phyloP scores from a whole-genome alignment of 352 stramenopile species.

The Pythium biforme region DNA sequence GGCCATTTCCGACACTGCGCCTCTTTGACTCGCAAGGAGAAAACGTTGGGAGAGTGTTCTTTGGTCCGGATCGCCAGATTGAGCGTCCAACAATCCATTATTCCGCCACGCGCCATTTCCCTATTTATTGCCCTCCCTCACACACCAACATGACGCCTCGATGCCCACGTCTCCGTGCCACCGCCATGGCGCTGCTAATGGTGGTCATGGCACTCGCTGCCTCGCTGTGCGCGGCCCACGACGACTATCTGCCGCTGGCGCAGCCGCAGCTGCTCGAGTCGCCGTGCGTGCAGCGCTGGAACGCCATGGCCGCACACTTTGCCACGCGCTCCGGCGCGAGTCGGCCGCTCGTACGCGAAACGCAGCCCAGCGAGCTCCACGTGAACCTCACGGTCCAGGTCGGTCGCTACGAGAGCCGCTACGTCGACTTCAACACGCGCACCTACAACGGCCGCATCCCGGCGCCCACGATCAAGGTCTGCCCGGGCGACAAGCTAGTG shows the following conservation, averaged over 20 bases:
- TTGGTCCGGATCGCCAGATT: constrained; percentile 12
- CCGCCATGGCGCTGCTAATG: neutral
- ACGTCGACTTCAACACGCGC: constrained; percentile 73
- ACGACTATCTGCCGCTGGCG: constrained; percentile 24
- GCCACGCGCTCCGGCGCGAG: neutral
- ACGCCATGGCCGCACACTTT: constrained; percentile 23
- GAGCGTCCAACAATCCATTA: neutral
- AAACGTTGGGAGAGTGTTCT: constrained; percentile 1
- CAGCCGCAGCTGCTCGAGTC: constrained; percentile 28
- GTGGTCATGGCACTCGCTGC: neutral
- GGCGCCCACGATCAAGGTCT: constrained; percentile 71
- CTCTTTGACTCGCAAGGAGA: constrained; percentile 7
- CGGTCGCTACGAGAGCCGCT: constrained; percentile 64
- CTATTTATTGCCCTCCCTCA: constrained; percentile 6
- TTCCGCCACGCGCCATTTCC: neutral
- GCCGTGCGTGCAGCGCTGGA: constrained; percentile 26
- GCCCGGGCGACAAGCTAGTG: constrained; percentile 58
- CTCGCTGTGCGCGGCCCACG: constrained; percentile 12
- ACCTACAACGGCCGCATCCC: constrained; percentile 69
- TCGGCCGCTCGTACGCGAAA: constrained; percentile 38
- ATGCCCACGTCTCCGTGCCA: neutral
- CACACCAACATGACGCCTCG: constrained; percentile 3
- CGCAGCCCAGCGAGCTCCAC: constrained; percentile 44
- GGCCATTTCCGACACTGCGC: neutral
- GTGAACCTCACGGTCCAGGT: constrained; percentile 60